These are phyloP conservation scores for Capronia americana DNA, from an alignment of 2,329 filamentous ascomycete species.

Conservation along the genomic window DNA sequence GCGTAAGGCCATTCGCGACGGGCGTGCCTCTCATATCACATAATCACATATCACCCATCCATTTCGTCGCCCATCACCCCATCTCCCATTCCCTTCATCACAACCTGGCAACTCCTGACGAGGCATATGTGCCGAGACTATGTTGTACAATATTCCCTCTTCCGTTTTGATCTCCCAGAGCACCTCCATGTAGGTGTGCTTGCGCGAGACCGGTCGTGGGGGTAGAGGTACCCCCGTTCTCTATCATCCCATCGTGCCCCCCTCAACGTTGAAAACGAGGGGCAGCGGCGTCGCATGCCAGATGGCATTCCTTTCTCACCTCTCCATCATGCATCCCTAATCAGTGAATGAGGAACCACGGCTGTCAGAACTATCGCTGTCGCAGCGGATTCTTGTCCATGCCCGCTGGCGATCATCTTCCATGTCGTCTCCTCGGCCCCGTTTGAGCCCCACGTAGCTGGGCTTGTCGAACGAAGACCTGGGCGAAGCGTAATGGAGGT, in stretches of 20 bases:
- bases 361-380: not conserved
- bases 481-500: not conserved
- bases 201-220: too few relatives aligned
- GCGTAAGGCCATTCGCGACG: too few relatives aligned
- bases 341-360: not conserved
- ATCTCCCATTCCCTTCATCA: too few relatives aligned
- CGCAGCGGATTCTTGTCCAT: not conserved
- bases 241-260: too few relatives aligned
- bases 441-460: conserved; percentile 10
- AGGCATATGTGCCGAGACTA: not conserved
- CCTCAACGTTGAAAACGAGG: not conserved
- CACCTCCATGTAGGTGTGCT: too few relatives aligned
- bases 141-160: not conserved
- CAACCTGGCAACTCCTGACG: not conserved
- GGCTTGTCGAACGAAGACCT: not conserved
- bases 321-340: not conserved
- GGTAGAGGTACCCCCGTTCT: too few relatives aligned
- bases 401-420: not conserved
- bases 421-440: not conserved
- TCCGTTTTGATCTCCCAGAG: not conserved
- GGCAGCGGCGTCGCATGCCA: not conserved
- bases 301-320: not conserved
- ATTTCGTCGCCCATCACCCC: not conserved
- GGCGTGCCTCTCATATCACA: not conserved
- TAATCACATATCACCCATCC: not conserved